phyloP scores from a whole-genome alignment of 2,329 filamentous ascomycete genomes.

The Fusarium cyanostomum region DNA sequence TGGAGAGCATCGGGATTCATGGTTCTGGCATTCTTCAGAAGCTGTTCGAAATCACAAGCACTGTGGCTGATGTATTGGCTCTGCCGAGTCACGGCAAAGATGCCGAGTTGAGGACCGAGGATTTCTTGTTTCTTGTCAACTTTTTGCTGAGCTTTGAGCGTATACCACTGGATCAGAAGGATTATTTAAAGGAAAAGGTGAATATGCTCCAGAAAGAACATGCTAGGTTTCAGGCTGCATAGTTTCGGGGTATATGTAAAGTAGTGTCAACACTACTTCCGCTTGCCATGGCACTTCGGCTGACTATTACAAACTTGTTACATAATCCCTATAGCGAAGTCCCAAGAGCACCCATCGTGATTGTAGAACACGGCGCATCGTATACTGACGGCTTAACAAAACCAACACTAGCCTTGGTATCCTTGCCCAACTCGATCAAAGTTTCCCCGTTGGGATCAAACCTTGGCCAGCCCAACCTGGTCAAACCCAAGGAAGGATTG shows the following conservation, averaged over 20 bases:
- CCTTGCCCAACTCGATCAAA: conserved; percentile 28
- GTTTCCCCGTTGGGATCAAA: conserved; percentile 30
- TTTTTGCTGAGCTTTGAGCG: conserved; percentile 62
- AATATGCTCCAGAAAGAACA: conserved; percentile 42
- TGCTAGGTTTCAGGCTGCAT: conserved; percentile 16
- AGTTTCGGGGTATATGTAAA: conserved; percentile 24
- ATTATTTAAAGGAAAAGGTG: conserved; percentile 54
- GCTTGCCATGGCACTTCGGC: no score
- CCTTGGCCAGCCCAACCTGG: conserved; percentile 37
- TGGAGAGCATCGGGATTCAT: conserved; percentile 61
- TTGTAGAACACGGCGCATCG: conserved; percentile 28
- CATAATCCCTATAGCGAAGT: conserved; percentile 3
- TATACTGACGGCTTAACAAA: conserved; percentile 26
- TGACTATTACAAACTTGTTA: no score
- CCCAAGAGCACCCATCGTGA: conserved; percentile 31
- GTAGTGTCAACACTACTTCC: no score
- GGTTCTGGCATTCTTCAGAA: conserved; percentile 67
- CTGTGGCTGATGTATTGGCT: conserved; percentile 66
- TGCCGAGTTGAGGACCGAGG: conserved; percentile 58
- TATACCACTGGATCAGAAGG: conserved; percentile 56
- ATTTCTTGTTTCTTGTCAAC: conserved; percentile 62
- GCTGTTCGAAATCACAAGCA: conserved; percentile 68
- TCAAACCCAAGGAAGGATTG: conserved; percentile 50
- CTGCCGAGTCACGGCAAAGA: conserved; percentile 54
- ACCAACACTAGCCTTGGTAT: neutral